Evolutionary conservation across 306 rosid genomes (phyloP).

Genomic region (Mucuna pruriens): DNA sequence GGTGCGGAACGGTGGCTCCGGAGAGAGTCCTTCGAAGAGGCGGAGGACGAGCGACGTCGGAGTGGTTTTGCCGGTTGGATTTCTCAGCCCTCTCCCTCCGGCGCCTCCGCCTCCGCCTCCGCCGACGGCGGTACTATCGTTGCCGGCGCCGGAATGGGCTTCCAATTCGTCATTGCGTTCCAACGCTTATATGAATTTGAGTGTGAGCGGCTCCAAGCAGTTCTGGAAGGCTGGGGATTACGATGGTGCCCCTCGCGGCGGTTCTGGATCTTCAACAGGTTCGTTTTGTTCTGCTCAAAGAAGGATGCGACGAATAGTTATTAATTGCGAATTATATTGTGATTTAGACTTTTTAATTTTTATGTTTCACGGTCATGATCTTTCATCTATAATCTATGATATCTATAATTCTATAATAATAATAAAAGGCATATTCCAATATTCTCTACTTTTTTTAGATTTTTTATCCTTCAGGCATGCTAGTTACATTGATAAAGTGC

Average conservation of each 20-base stretch:
- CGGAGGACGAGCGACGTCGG: slow-evolving; percentile 48
- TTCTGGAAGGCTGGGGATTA: slow-evolving; percentile 99
- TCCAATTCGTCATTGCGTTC: background rate
- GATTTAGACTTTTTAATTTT: background rate
- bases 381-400: too few species aligned
- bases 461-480: background rate
- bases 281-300: background rate
- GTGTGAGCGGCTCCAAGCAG: slow-evolving; percentile 52
- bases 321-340: background rate
- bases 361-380: too few species aligned
- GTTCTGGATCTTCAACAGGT: slow-evolving; percentile 63
- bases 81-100: slow-evolving; percentile 46
- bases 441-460: too few species aligned
- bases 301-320: too few species aligned
- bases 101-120: background rate
- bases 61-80: slow-evolving; percentile 59
- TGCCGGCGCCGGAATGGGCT: slow-evolving; percentile 44
- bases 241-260: slow-evolving; percentile 53
- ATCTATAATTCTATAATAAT: too few species aligned
- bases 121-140: background rate
- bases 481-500: too few species aligned
- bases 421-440: too few species aligned
- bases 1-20: slow-evolving; percentile 4
- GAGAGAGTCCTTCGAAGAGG: slow-evolving; percentile 44
- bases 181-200: background rate